These are phyloP conservation scores for Solanum lycopersicoides DNA, from an alignment of 257 asterid species.

Conservation along the genomic window DNA sequence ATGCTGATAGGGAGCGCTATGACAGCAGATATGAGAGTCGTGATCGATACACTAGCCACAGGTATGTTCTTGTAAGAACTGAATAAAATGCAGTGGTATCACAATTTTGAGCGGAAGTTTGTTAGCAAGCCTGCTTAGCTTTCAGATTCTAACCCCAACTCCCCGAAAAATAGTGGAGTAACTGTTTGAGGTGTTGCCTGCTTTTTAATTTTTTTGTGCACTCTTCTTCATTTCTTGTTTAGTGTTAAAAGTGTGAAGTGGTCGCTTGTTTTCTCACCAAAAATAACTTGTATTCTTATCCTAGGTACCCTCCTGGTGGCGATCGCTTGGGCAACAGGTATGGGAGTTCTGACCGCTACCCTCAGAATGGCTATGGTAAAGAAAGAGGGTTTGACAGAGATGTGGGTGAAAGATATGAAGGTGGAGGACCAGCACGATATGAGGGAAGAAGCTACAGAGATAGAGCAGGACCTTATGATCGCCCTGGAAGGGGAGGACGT, in stretches of 20 bases:
- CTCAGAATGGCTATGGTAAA: conserved; percentile 49
- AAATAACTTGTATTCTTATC: not conserved
- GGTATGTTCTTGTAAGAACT: conserved; percentile 21
- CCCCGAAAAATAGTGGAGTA: not conserved
- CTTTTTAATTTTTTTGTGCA: not conserved
- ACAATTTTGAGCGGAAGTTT: not conserved
- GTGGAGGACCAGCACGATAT: conserved; percentile 5
- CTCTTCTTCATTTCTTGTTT: not conserved
- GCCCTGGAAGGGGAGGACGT: conserved; percentile 4
- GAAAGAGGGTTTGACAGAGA: not conserved
- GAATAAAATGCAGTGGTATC: not conserved
- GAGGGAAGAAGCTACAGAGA: conserved; percentile 8
- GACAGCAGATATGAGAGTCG: conserved; percentile 66
- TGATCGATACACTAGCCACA: conserved; percentile 57
- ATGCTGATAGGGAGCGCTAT: conserved; percentile 43
- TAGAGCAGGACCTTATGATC: conserved; percentile 7
- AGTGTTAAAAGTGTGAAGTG: not conserved
- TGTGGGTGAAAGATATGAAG: conserved; percentile 1
- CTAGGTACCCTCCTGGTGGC: conserved; percentile 57
- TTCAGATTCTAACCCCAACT: not conserved
- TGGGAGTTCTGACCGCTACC: conserved; percentile 59
- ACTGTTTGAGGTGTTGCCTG: not conserved
- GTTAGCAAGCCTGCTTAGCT: not conserved
- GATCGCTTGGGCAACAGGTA: conserved; percentile 70
- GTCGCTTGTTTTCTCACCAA: not conserved